Evolutionary conservation across 108 stramenopile genomes (phyloP).

Genomic region (Asterionellopsis glacialis): DNA sequence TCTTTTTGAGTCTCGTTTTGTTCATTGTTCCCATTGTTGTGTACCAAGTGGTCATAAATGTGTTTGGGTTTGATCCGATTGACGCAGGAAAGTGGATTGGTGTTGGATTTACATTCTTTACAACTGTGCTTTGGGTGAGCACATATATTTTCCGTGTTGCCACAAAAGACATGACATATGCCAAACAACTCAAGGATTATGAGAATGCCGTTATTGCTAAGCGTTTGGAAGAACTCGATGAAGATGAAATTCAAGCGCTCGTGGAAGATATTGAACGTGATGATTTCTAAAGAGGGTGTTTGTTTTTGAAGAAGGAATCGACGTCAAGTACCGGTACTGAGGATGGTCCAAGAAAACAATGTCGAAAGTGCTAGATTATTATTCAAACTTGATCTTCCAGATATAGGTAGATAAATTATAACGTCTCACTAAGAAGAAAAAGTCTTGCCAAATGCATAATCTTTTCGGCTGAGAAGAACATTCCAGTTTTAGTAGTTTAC

Average conservation of each 20-base stretch:
- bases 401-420: too few relatives aligned
- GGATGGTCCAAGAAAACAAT: too few relatives aligned
- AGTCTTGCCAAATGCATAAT: too few relatives aligned
- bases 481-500: too few relatives aligned
- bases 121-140: constrained; percentile 65
- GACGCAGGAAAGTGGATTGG: constrained; percentile 76
- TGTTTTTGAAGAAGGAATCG: too few relatives aligned
- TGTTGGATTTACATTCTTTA: constrained; percentile 70
- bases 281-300: constrained; percentile 15
- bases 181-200: constrained; percentile 93
- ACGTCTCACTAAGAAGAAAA: too few relatives aligned
- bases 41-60: constrained; percentile 50
- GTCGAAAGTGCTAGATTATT: too few relatives aligned
- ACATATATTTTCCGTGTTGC: constrained; percentile 95
- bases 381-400: too few relatives aligned
- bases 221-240: constrained; percentile 92
- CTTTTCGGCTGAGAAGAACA: too few relatives aligned
- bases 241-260: constrained; percentile 90
- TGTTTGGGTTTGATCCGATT: constrained; percentile 64
- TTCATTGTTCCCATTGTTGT: constrained; percentile 67
- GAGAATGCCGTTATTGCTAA: constrained; percentile 97
- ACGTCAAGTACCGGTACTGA: too few relatives aligned
- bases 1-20: constrained; percentile 66
- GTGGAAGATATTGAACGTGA: constrained; percentile 86
- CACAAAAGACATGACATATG: constrained; percentile 98